A percentile compares a stretch with the other conserved stretches of the same genome.
Conservation (phyloP, 768 basidiomycete species). For the Boletus coccyginus region DNA sequence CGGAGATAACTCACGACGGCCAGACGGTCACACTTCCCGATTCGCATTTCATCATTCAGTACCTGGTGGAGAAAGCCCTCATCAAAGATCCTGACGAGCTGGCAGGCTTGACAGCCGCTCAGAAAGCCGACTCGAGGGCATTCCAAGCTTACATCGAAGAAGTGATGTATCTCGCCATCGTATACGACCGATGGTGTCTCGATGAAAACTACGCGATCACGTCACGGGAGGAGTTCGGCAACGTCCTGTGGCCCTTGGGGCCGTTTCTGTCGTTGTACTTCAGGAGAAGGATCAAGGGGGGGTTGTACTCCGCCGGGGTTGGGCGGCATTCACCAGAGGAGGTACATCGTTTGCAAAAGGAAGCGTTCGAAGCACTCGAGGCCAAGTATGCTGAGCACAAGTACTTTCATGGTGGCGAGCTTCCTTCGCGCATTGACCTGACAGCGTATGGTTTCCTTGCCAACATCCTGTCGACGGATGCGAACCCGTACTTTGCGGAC, state of each 20-base stretch:
- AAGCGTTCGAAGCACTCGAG: slow-evolving; percentile 31
- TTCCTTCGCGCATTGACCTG: slow-evolving; percentile 30
- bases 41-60: slow-evolving; percentile 34
- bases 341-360: slow-evolving; percentile 28
- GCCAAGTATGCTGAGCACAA: slow-evolving; percentile 22
- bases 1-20: slow-evolving; percentile 26
- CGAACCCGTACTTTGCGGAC: slow-evolving; percentile 27
- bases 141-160: slow-evolving; percentile 34
- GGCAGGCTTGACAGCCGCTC: slow-evolving; percentile 24
- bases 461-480: slow-evolving; percentile 20
- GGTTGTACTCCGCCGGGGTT: slow-evolving; percentile 23
- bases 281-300: slow-evolving; percentile 14
- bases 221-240: slow-evolving; percentile 13
- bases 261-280: slow-evolving; percentile 23
- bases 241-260: slow-evolving; percentile 18
- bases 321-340: slow-evolving; percentile 35
- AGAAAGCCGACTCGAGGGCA: slow-evolving; percentile 34
- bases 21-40: slow-evolving; percentile 24
- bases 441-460: slow-evolving; percentile 31
- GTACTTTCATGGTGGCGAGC: slow-evolving; percentile 26
- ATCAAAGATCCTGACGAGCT: slow-evolving; percentile 27
- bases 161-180: slow-evolving; percentile 25
- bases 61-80: slow-evolving; percentile 27
- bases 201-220: slow-evolving; percentile 25
- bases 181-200: slow-evolving; percentile 31